Evolutionary conservation across 163 green algal genomes (phyloP), one percentile per base, ranked within the genome.

Genomic region (Prototheca wickerhamii): DNA sequence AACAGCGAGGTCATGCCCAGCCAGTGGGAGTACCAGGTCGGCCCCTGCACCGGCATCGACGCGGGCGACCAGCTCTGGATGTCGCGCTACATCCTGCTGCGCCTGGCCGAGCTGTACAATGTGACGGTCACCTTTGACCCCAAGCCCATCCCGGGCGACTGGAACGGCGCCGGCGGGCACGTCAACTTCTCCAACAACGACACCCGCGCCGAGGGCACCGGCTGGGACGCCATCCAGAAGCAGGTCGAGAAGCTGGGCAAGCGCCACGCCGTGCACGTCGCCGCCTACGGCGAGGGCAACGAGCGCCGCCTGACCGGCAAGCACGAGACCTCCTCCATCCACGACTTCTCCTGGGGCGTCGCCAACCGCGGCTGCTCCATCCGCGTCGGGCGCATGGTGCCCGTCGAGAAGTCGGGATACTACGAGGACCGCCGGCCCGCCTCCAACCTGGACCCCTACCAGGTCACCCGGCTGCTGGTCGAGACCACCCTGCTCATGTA

Each of bases 21-120:
- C 2, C 93, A 99, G 77, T 98, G 92, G 92, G 92, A 98, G 84
- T 98, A 92, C 85, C 93, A 98, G 82, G 89, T 98, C 7, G 93
- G 93, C 43, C 93, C 93, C 34, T 95, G 81, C 82, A 73, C 74
- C 21, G 93, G 93, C 69, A 98, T 97, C 63, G 74, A 81, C 34
- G 81, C 76, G 57, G 89, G 87, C 50, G 93, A 99, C 78, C 80
- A 97, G 68, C 79, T 98, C 79, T 97, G 89, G 93, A 97, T 99
- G 85, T 84, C 72, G 3, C 85, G 93, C 64, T 99, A 96, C 84
- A 79, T 99, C 55, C 82, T 99, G 67, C 70, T 92, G 69, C 85
- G 93, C 64, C 63, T 96, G 20, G 81, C 79, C 29, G 91, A 97
- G 84, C 75, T 89, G 57, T 89, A 82, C 87, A 89, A 85, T 62